Percentiles rank a stretch among this genome's conserved stretches.
Conservation (phyloP, 805 yeast species). For the Yueomyces sinensis region DNA sequence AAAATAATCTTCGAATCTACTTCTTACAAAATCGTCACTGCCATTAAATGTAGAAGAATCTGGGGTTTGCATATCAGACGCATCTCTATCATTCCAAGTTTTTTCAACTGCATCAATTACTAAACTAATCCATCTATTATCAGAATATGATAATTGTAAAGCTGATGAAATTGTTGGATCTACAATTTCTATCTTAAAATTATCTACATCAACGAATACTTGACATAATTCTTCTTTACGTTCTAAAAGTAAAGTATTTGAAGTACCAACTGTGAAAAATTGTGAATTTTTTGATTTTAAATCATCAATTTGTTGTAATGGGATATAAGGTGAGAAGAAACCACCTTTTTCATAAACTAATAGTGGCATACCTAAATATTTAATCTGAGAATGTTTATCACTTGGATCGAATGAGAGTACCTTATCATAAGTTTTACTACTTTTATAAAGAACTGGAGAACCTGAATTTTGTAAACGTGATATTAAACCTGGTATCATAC, state of each 20-base stretch:
- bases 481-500: constrained; percentile 71
- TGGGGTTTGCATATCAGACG: constrained; percentile 18
- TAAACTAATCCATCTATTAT: constrained; percentile 61
- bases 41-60: constrained; percentile 43
- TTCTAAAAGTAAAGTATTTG: constrained; percentile 67
- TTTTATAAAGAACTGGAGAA: constrained; percentile 52
- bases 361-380: constrained; percentile 79
- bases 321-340: constrained; percentile 85
- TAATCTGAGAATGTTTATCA: constrained; percentile 61
- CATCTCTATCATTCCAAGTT: constrained; percentile 30
- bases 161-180: constrained; percentile 28
- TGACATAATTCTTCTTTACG: constrained; percentile 54
- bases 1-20: constrained; percentile 82
- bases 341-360: constrained; percentile 79
- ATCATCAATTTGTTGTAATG: constrained; percentile 80
- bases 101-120: constrained; percentile 37
- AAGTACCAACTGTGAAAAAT: constrained; percentile 71
- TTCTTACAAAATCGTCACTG: constrained; percentile 78
- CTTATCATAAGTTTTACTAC: constrained; percentile 36
- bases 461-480: constrained; percentile 66
- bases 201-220: constrained; percentile 57
- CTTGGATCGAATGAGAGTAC: constrained; percentile 63
- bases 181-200: constrained; percentile 32
- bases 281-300: constrained; percentile 41
- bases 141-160: constrained; percentile 41